Conservation (phyloP, 495 filamentous ascomycete species). For the Podospora sp. region DNA sequence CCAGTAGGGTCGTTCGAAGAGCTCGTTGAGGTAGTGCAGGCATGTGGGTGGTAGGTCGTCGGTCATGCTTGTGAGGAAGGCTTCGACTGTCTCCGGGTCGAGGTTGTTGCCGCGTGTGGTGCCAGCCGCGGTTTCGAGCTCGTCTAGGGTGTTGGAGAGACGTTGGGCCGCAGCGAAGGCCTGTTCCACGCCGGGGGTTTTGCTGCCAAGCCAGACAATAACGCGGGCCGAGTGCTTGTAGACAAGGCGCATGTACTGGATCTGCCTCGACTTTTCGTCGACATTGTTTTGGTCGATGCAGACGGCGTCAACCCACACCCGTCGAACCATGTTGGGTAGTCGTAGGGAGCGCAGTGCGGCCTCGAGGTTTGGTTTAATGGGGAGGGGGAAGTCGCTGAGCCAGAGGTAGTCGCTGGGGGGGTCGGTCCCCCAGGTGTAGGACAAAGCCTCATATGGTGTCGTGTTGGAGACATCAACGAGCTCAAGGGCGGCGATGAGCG, state of each 20-base stretch:
- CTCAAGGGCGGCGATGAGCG: constrained; percentile 9
- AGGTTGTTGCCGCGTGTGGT: neutral
- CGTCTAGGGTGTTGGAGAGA: neutral
- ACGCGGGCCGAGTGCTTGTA: constrained; percentile 21
- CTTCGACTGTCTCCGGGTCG: constrained; percentile 4
- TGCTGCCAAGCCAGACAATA: constrained; percentile 3
- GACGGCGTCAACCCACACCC: constrained; percentile 38
- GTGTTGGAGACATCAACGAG: constrained; percentile 6
- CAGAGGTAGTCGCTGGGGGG: constrained; percentile 6
- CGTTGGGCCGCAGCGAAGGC: neutral
- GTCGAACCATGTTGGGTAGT: neutral
- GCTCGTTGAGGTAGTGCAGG: neutral
- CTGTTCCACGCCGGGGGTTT: constrained; percentile 3
- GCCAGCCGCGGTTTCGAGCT: neutral
- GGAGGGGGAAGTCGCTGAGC: neutral
- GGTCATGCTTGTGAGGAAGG: neutral
- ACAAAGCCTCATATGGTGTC: constrained; percentile 16
- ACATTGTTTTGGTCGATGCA: constrained; percentile 37
- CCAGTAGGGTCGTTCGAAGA: constrained; percentile 12
- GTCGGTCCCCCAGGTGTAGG: constrained; percentile 21
- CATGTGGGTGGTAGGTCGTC: neutral
- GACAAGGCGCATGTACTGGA: constrained; percentile 35
- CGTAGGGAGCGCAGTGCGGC: constrained; percentile 3
- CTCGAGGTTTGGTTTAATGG: constrained; percentile 20
- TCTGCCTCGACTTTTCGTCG: constrained; percentile 29